Conservation (phyloP, 805 yeast species). For the Lipomyces lipofer region DNA sequence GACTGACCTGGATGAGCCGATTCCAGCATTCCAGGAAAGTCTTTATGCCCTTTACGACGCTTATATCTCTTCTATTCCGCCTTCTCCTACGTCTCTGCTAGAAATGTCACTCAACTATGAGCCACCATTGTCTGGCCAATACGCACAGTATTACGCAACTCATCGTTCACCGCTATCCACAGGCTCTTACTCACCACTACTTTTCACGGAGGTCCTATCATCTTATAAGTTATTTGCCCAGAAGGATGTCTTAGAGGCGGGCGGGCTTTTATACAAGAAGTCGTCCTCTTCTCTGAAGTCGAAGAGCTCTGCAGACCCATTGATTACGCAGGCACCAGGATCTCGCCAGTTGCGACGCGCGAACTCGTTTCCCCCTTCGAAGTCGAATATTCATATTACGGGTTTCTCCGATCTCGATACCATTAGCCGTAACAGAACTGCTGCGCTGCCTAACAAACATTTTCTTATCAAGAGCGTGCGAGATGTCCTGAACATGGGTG, state of each 20-base stretch:
- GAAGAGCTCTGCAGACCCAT: constrained; percentile 17
- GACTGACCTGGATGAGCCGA: constrained; percentile 30
- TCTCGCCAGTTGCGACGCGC: constrained; percentile 36
- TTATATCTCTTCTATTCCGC: constrained; percentile 38
- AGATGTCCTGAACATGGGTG: constrained; percentile 64
- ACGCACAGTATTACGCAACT: constrained; percentile 45
- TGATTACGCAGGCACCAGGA: not conserved
- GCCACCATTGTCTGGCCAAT: constrained; percentile 55
- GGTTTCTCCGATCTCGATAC: constrained; percentile 51
- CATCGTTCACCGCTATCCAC: constrained; percentile 58
- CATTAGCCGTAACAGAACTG: constrained; percentile 41
- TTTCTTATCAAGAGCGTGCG: constrained; percentile 56
- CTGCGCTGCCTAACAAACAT: constrained; percentile 43
- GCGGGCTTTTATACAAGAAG: constrained; percentile 18
- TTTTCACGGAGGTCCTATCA: constrained; percentile 61
- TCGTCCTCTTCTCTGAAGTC: constrained; percentile 53
- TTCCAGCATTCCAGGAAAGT: constrained; percentile 43
- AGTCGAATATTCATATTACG: constrained; percentile 41
- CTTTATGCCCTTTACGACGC: constrained; percentile 46
- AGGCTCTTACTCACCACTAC: constrained; percentile 64
- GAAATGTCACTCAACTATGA: constrained; percentile 62
- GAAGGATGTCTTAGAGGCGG: constrained; percentile 23
- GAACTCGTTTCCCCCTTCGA: constrained; percentile 42
- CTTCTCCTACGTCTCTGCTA: constrained; percentile 59
- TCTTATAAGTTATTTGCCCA: constrained; percentile 56